Percentiles rank a stretch among this genome's conserved stretches.
Evolutionary conservation across 768 basidiomycete species (phyloP).

Genomic region (Floccularia luteovirens): DNA sequence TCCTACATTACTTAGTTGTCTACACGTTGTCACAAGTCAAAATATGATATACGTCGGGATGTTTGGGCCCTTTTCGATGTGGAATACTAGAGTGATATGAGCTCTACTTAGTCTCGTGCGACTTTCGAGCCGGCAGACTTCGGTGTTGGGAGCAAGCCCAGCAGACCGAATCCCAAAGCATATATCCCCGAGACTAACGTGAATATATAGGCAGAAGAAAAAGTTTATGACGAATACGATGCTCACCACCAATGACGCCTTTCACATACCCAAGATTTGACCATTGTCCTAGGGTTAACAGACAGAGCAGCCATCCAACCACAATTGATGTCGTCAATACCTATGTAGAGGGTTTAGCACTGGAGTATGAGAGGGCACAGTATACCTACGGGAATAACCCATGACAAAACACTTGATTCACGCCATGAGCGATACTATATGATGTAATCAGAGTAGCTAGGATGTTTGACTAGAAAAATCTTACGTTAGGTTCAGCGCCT

Average conservation of each 20-base stretch:
- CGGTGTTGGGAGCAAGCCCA: slow-evolving; percentile 66
- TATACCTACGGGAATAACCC: slow-evolving; percentile 51
- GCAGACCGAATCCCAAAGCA: slow-evolving; percentile 62
- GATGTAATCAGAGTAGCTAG: not conserved
- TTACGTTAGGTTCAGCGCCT: slow-evolving; percentile 63
- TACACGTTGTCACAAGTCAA: too few species aligned
- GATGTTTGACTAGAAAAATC: slow-evolving; percentile 14
- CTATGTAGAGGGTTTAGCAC: slow-evolving; percentile 16
- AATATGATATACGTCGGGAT: too few species aligned
- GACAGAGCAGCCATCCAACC: slow-evolving; percentile 57
- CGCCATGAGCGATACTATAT: slow-evolving; percentile 71
- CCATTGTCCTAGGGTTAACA: slow-evolving; percentile 60
- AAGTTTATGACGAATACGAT: slow-evolving; percentile 9
- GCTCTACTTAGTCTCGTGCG: too few species aligned
- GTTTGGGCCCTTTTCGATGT: too few species aligned
- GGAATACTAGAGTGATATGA: too few species aligned
- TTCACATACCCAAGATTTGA: slow-evolving; percentile 56
- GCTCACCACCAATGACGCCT: slow-evolving; percentile 58
- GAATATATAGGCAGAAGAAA: not conserved
- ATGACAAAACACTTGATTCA: slow-evolving; percentile 59
- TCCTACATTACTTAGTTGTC: too few species aligned
- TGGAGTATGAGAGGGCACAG: not conserved
- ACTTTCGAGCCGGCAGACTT: too few species aligned
- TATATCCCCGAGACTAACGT: slow-evolving; percentile 60
- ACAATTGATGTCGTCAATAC: slow-evolving; percentile 62